These are phyloP conservation scores for Zostera marina DNA, from an alignment of 116 monocot genomes.

Conservation along the genomic window DNA sequence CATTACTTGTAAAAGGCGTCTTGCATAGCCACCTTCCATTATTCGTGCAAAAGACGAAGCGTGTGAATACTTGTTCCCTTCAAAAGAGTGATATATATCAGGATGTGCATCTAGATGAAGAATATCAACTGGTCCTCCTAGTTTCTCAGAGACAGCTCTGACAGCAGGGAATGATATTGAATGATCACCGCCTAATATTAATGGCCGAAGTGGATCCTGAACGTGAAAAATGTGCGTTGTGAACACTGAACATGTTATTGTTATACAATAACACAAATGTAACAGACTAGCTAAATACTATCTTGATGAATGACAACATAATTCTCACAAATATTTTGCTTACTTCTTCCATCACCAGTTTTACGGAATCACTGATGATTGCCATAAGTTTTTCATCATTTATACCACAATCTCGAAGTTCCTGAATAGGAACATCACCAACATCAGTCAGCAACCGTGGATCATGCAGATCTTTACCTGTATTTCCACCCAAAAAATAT, in stretches of 20 bases:
- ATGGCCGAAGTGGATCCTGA: conserved; percentile 77
- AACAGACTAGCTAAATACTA: neutral
- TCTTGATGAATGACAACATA: neutral
- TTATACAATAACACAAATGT: neutral
- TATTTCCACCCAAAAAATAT: neutral
- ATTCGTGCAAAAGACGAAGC: conserved; percentile 97
- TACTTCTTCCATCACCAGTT: conserved; percentile 97
- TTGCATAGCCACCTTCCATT: conserved; percentile 96
- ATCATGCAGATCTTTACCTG: conserved; percentile 92
- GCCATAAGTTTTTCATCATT: conserved; percentile 84
- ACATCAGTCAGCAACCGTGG: conserved; percentile 91
- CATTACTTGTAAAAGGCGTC: conserved; percentile 69
- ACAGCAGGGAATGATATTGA: conserved; percentile 95
- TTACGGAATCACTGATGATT: conserved; percentile 78
- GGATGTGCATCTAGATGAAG: conserved; percentile 98
- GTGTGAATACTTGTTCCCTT: conserved; percentile 92
- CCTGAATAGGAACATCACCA: conserved; percentile 96
- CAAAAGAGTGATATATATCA: conserved; percentile 85
- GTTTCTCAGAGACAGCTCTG: conserved; percentile 88
- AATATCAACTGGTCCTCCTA: conserved; percentile 82
- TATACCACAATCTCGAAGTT: conserved; percentile 80
- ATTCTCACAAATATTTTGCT: conserved; percentile 6
- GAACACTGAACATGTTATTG: no score
- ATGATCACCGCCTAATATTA: conserved; percentile 93
- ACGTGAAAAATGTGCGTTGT: conserved; percentile 4